phyloP scores from a whole-genome alignment of 2,329 filamentous ascomycete species.

The Cercospora citrullina region DNA sequence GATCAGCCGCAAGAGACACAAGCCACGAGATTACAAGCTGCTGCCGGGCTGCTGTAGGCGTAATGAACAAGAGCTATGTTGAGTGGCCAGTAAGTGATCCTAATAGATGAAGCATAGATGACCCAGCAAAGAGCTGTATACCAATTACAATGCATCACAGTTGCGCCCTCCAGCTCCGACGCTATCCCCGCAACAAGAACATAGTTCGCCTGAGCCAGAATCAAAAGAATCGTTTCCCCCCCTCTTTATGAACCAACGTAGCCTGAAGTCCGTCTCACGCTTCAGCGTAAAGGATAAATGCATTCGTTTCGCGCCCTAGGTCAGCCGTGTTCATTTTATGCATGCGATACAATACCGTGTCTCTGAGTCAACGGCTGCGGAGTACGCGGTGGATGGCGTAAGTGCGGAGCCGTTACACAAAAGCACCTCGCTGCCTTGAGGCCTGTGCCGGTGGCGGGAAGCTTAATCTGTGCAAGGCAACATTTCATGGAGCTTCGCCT shows the following conservation, averaged over 20 bases:
- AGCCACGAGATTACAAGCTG: neutral
- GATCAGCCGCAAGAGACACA: neutral
- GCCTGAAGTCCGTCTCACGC: neutral
- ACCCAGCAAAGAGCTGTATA: neutral
- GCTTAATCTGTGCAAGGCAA: neutral
- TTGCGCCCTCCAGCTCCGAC: neutral
- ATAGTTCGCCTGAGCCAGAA: neutral
- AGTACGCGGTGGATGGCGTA: constrained; percentile 4
- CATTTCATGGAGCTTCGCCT: constrained; percentile 2
- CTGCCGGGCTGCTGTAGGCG: neutral
- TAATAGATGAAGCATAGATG: neutral
- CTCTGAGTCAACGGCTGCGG: neutral
- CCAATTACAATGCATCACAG: neutral
- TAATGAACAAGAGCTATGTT: neutral
- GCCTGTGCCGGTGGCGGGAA: constrained; percentile 14
- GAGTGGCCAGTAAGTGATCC: neutral
- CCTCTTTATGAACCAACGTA: neutral
- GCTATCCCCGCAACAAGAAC: neutral
- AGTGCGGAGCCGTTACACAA: neutral
- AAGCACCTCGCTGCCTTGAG: constrained; percentile 11
- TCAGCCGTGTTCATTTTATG: neutral
- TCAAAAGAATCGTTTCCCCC: neutral
- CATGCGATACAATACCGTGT: neutral
- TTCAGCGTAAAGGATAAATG: neutral
- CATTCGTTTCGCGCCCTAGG: neutral